phyloP scores from a whole-genome alignment of 306 rosid genomes.

The Lablab purpureus region DNA sequence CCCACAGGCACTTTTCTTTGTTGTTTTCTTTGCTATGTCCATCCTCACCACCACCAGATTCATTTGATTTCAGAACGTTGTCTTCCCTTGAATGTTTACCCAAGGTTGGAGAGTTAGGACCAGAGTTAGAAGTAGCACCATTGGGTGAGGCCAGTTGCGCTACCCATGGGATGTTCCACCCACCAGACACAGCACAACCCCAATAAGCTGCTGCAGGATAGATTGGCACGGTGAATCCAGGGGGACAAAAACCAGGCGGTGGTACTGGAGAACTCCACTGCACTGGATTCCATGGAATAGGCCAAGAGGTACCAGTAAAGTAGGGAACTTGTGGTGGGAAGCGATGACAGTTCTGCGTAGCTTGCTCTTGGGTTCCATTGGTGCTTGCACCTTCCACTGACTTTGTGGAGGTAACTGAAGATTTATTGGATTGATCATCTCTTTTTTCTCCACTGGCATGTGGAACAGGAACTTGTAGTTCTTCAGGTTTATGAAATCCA shows the following conservation, averaged over 20 bases:
- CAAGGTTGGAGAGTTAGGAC: constrained; percentile 55
- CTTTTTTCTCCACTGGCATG: constrained; percentile 53
- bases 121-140: constrained; percentile 47
- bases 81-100: constrained; percentile 87
- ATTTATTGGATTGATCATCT: constrained; percentile 61
- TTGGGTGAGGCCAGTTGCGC: constrained; percentile 52
- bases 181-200: constrained; percentile 63
- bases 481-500: constrained; percentile 57
- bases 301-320: constrained; percentile 68
- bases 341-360: constrained; percentile 43
- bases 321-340: constrained; percentile 62
- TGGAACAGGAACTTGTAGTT: constrained; percentile 47
- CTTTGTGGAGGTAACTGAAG: constrained; percentile 62
- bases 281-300: constrained; percentile 64
- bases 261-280: constrained; percentile 65
- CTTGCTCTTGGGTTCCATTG: constrained; percentile 49
- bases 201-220: constrained; percentile 69
- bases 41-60: constrained; percentile 38
- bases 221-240: constrained; percentile 67
- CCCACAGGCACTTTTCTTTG: constrained; percentile 58
- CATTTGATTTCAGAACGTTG: constrained; percentile 42
- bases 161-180: constrained; percentile 62
- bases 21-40: constrained; percentile 46
- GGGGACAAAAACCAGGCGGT: constrained; percentile 58
- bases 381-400: constrained; percentile 55